Evolutionary conservation across 345 rosid genomes (phyloP).

Genomic region (Acer saccharum): DNA sequence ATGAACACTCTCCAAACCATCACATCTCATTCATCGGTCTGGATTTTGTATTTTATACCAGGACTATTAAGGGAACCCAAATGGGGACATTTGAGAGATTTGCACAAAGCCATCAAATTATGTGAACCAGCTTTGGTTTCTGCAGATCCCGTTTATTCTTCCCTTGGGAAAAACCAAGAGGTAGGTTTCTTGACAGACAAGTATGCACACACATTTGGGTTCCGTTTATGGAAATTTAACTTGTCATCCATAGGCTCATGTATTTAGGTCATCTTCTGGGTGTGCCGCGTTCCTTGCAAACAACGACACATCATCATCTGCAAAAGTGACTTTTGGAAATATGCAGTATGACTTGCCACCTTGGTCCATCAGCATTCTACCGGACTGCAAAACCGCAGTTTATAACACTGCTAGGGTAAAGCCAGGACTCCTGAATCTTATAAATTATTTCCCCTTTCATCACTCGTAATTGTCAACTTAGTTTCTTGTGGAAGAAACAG

Average conservation of each 20-base stretch:
- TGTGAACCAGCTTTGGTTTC: slow-evolving; percentile 87
- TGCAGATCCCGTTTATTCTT: slow-evolving; percentile 51
- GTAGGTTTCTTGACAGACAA: slow-evolving; percentile 25
- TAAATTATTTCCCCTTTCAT: background rate
- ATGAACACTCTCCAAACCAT: background rate
- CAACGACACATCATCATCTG: slow-evolving; percentile 49
- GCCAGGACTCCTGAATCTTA: background rate
- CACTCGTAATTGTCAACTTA: too few relatives aligned
- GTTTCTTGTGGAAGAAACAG: background rate
- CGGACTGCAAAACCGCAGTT: slow-evolving; percentile 77
- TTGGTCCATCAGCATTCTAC: slow-evolving; percentile 92
- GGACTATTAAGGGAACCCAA: slow-evolving; percentile 80
- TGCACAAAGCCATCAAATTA: slow-evolving; percentile 79
- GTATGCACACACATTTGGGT: background rate
- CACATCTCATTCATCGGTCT: background rate
- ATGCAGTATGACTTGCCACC: slow-evolving; percentile 72
- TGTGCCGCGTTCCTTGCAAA: slow-evolving; percentile 94
- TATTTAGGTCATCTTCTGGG: slow-evolving; percentile 51
- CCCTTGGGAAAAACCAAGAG: slow-evolving; percentile 79
- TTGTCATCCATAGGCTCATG: slow-evolving; percentile 58
- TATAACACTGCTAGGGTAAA: slow-evolving; percentile 88
- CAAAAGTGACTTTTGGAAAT: slow-evolving; percentile 56
- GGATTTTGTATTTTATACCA: slow-evolving; percentile 21
- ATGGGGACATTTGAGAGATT: slow-evolving; percentile 87
- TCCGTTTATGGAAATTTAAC: background rate